Evolutionary conservation across 805 yeast species (phyloP).

Genomic region (Huiozyma naganishii): DNA sequence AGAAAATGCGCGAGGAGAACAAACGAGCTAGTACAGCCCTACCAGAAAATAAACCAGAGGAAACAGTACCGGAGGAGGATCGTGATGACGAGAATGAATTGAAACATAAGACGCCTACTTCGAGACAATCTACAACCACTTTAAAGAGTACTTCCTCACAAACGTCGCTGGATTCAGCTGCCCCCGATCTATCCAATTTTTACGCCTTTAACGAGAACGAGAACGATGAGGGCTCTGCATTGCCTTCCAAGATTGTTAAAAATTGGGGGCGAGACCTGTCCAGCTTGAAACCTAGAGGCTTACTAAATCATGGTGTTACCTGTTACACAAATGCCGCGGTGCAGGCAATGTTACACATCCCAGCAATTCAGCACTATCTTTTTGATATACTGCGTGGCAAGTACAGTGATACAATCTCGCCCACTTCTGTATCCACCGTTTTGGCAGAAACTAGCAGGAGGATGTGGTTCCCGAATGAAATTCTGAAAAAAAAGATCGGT

Average conservation of each 20-base stretch:
- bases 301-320: slow-evolving; percentile 86
- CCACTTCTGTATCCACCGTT: slow-evolving; percentile 51
- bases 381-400: slow-evolving; percentile 50
- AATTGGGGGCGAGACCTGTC: slow-evolving; percentile 53
- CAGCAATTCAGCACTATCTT: slow-evolving; percentile 80
- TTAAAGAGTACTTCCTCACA: not conserved
- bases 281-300: slow-evolving; percentile 47
- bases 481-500: slow-evolving; percentile 21
- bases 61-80: slow-evolving; percentile 18
- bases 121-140: slow-evolving; percentile 5
- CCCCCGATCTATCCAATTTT: slow-evolving; percentile 31
- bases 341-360: slow-evolving; percentile 82
- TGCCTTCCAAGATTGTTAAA: slow-evolving; percentile 49
- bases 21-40: not conserved
- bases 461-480: slow-evolving; percentile 55
- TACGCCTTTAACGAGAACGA: slow-evolving; percentile 47
- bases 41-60: slow-evolving; percentile 1
- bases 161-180: not conserved
- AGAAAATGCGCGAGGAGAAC: slow-evolving; percentile 4
- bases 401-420: slow-evolving; percentile 35
- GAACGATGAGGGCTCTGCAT: slow-evolving; percentile 55
- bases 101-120: slow-evolving; percentile 18
- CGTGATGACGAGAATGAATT: slow-evolving; percentile 24
- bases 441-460: slow-evolving; percentile 57
- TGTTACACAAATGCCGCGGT: slow-evolving; percentile 95